Evolutionary conservation across 176 grass and related monocot species (phyloP), one percentile per base, ranked within the genome.

Genomic region (Aechmea fasciata): DNA sequence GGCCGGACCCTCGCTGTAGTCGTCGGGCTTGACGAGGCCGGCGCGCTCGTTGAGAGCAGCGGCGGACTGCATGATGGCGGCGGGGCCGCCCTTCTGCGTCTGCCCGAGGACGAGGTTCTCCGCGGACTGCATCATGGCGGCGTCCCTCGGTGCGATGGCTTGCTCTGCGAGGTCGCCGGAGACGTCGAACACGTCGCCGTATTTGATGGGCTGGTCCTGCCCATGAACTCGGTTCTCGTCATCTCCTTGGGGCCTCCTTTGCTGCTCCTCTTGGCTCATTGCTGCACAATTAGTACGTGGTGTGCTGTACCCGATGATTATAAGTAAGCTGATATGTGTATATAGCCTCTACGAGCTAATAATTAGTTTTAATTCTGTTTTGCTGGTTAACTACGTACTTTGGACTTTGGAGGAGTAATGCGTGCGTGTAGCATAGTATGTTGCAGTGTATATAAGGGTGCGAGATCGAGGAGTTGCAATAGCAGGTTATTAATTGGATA

Each of bases 181-280:
- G 3, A 96, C 79, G 53, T 73, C 68, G 10, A 96, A 83, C 66
- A 90, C 79, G 49, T 96, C 84, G 18, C 87, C 79, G 67, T 85
- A 96, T 73, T 51, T 84, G 26, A 95, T 69, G 4, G 75, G 59
- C 15, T 52, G 49, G 33, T 25, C 75, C 17, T 73, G 71, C 6
- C 41, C 54, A 11, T 47, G 19, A 24, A 3, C 26, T 2, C 47
- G n/a, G 13, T 1, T 57, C 48, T 10, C 0, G 22, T 50, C 80
- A 1, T 66, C 78, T 23, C 8, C 66, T 66, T 76, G 29, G 17
- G 49, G 61, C 75, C 80, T 80, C 47, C 54, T 69, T 0, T 75
- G 81, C 55, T 87, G 90, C 63, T 78, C 79, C 76, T 89, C 83
- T 7, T 41, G 33, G 33, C 33, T 41, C 33, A 41, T 41, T 7